Conservation (phyloP, 805 yeast genomes). For the Metschnikowia cubensis region DNA sequence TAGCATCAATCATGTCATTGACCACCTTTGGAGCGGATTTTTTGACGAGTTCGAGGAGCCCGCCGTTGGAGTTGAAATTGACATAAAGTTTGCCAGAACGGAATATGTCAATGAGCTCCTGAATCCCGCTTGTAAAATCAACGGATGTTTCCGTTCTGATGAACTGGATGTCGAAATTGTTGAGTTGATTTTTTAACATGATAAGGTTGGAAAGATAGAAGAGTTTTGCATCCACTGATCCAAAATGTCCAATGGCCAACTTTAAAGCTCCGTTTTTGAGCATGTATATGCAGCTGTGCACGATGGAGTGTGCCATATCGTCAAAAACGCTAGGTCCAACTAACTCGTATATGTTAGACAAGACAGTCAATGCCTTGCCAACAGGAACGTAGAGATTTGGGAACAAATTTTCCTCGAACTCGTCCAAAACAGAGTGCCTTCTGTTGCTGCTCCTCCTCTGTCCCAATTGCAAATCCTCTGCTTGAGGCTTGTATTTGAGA, state of each 20-base stretch:
- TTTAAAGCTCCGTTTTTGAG: constrained; percentile 50
- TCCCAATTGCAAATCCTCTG: constrained; percentile 64
- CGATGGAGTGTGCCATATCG: constrained; percentile 81
- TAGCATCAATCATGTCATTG: constrained; percentile 76
- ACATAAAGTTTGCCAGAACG: constrained; percentile 43
- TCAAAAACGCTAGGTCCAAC: constrained; percentile 77
- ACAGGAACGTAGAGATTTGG: constrained; percentile 67
- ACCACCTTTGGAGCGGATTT: constrained; percentile 77
- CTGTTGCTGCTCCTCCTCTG: constrained; percentile 23
- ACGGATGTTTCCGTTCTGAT: constrained; percentile 67
- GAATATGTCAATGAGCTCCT: constrained; percentile 39
- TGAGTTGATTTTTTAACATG: constrained; percentile 63
- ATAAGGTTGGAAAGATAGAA: constrained; percentile 71
- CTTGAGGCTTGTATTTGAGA: constrained; percentile 59
- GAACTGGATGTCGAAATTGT: constrained; percentile 74
- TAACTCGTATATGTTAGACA: constrained; percentile 76
- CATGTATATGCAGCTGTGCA: constrained; percentile 70
- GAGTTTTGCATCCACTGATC: constrained; percentile 55
- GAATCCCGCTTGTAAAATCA: constrained; percentile 73
- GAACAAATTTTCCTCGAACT: constrained; percentile 35
- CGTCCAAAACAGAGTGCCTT: constrained; percentile 20
- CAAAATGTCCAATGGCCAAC: constrained; percentile 43
- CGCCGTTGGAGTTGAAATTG: constrained; percentile 28
- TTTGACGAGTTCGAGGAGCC: constrained; percentile 49
- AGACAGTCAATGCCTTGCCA: constrained; percentile 58